Conservation (phyloP, 1,284 basidiomycete species). For the Taiwanofungus camphoratus region DNA sequence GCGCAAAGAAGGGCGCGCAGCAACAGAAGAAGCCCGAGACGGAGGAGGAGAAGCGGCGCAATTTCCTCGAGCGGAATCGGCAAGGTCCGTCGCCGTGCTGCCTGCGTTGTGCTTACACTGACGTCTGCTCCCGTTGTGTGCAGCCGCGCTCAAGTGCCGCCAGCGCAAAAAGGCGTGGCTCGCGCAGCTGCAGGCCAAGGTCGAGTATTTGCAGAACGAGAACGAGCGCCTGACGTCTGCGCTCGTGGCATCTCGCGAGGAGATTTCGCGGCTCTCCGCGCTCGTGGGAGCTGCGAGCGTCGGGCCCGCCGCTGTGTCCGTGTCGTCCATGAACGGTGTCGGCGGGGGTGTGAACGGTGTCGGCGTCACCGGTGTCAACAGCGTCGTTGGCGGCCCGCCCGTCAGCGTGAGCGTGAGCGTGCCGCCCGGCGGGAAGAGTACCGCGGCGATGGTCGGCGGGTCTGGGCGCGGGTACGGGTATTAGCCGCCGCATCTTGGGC, state of each 20-base stretch:
- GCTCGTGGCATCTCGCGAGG: conserved; percentile 73
- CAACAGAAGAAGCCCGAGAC: conserved; percentile 76
- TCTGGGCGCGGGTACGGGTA: conserved; percentile 26
- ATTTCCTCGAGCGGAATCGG: conserved; percentile 91
- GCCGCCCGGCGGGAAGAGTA: conserved; percentile 23
- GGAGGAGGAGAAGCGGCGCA: conserved; percentile 92
- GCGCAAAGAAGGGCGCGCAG: conserved; percentile 23
- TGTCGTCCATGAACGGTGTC: conserved; percentile 16
- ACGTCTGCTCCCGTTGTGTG: not conserved
- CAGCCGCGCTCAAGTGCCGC: conserved; percentile 96
- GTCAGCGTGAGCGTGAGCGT: conserved; percentile 42
- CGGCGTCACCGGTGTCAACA: conserved; percentile 19
- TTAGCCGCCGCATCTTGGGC: conserved; percentile 12
- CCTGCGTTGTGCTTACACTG: conserved; percentile 6
- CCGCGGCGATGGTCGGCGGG: conserved; percentile 25
- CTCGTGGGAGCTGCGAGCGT: conserved; percentile 63
- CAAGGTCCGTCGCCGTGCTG: conserved; percentile 56
- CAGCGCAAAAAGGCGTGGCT: conserved; percentile 99
- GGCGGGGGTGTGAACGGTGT: not conserved
- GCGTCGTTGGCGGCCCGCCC: conserved; percentile 26
- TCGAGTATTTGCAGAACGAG: conserved; percentile 85
- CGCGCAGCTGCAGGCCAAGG: conserved; percentile 86
- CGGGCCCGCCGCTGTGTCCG: conserved; percentile 21
- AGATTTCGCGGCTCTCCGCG: conserved; percentile 70
- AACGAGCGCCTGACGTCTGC: conserved; percentile 87